Evolutionary conservation across 2,329 filamentous ascomycete genomes (phyloP), one percentile per base, ranked within the genome.

Genomic region (Hymenoscyphus repandus): DNA sequence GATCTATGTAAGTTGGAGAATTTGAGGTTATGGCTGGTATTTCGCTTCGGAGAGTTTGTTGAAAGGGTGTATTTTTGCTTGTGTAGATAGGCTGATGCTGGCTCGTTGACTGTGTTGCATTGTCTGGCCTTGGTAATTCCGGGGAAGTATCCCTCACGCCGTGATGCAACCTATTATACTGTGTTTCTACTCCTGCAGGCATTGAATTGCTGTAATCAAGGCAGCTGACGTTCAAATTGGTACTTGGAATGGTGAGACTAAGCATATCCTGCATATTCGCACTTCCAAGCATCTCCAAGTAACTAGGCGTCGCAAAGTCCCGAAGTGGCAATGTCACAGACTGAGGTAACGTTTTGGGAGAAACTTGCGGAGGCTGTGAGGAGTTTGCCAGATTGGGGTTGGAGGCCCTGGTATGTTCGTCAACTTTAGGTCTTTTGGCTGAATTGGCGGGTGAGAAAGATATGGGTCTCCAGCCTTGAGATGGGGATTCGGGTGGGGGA

Each of bases 361-460:
- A 51, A 6, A 51, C 34, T 42, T 46, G 27, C n/a, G 36, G 31
- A 34, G 17, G 13, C 20, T 38, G 39, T 17, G 18, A 20, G 17
- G 10, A 10, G 33, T 13, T 12, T n/a, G 37, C 20, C 13, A 17
- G 12, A 31, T 18, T 30, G 31, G 7, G n/a, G n/a, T n/a, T 49
- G 30, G 17, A 10, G 10, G 22, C 41, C 36, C 34, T 6, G 6
- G 15, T 18, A 18, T 49, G 44, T 11, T 41, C 45, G 3, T 52
- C 34, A 37, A 45, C 48, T 36, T 48, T 57, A 9, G 55, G 53
- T 37, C 51, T 58, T 41, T 47, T 55, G 33, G 42, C 47, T 42
- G 47, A 44, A 49, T 32, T 27, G 30, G 22, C 7, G 4, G 22
- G 22, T 27, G 22, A 27, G 22, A 27, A 27, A 27, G 22, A 27